Base-by-base conservation (phyloP, 2,329 filamentous ascomycete species). In the Curvularia eragrostidis region DNA sequence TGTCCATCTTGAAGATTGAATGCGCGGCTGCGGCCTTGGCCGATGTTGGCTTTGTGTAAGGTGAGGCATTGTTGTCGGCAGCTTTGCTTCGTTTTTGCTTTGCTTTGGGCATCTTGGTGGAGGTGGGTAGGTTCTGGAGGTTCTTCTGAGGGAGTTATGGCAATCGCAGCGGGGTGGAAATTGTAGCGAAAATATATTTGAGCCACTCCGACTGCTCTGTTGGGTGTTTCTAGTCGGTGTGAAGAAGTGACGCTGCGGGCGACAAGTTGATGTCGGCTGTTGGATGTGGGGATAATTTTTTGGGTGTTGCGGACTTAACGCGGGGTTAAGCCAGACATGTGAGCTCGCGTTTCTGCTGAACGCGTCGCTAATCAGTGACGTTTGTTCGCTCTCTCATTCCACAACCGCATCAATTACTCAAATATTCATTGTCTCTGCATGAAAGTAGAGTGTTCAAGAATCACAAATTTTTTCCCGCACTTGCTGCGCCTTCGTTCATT, bases 1-100 rank as follows among this genome's bases (percentile, higher is more conserved):
- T 95, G 82, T 96, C 97, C 87, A 97, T 96, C 77, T 96, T 96
- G 86, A 98, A 98, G 78, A 97, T 91, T 70, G 91, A 93, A 81
- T 96, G 93, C 41, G 82, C 81, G 5, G 81, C 79, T 38, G 78
- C 77, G 21, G 81, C 72, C 75, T 86, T 85, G 51, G 71, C 63
- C 3, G 78, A 75, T 3, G 55, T 36, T 3, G 79, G 75, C 48
- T 79, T 79, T 2, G 78, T 69, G 56, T 83, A 83, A 0, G 81
- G 81, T 9, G 79, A 77, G 46, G 72, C 63, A 59, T 79, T 77
- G 32, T 50, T 55, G 55, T 63, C 67, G 50, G 56, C 65, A 54
- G 54, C 63, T 54, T 73, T 59, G 66, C 68, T 63, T 63, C 68
- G 64, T 70, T 77, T 74, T 66, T 75, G 71, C 67, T 76, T 69